Evolutionary conservation across 192 early-diverging fungal species (phyloP).

Genomic region (Coemansia sp.): DNA sequence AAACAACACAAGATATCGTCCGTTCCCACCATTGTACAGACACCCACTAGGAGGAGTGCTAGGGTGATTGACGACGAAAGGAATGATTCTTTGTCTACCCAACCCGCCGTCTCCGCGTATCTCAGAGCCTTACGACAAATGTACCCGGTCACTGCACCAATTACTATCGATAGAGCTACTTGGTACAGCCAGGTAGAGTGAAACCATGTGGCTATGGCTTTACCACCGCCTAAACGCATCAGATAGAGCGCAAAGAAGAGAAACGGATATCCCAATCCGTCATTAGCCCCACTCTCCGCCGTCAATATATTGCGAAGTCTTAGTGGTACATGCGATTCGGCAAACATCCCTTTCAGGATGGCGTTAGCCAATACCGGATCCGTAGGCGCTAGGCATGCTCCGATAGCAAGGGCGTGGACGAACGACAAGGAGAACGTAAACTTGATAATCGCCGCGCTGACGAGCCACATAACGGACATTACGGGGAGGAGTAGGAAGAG

Average conservation of each 20-base stretch:
- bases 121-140: slow-evolving; percentile 70
- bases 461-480: slow-evolving; percentile 82
- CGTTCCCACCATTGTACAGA: slow-evolving; percentile 73
- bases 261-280: slow-evolving; percentile 87
- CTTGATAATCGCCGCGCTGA: slow-evolving; percentile 70
- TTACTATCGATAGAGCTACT: slow-evolving; percentile 68
- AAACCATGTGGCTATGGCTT: slow-evolving; percentile 80
- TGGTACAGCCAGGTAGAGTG: slow-evolving; percentile 80
- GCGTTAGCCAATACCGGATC: slow-evolving; percentile 95
- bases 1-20: slow-evolving; percentile 82
- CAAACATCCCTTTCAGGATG: slow-evolving; percentile 92
- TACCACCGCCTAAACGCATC: slow-evolving; percentile 59
- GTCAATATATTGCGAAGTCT: slow-evolving; percentile 75
- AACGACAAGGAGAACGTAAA: slow-evolving; percentile 57
- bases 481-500: slow-evolving; percentile 76
- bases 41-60: slow-evolving; percentile 69
- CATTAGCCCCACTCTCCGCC: slow-evolving; percentile 87
- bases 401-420: slow-evolving; percentile 76
- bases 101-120: slow-evolving; percentile 66
- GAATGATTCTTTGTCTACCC: slow-evolving; percentile 89
- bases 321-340: slow-evolving; percentile 84
- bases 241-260: slow-evolving; percentile 78
- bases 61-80: slow-evolving; percentile 82
- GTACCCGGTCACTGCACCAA: slow-evolving; percentile 77
- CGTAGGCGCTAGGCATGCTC: slow-evolving; percentile 87